Percentiles rank a stretch among this genome's conserved stretches.
These are phyloP conservation scores for Populus davidiana DNA, from an alignment of 345 rosid species.

Conservation along the genomic window DNA sequence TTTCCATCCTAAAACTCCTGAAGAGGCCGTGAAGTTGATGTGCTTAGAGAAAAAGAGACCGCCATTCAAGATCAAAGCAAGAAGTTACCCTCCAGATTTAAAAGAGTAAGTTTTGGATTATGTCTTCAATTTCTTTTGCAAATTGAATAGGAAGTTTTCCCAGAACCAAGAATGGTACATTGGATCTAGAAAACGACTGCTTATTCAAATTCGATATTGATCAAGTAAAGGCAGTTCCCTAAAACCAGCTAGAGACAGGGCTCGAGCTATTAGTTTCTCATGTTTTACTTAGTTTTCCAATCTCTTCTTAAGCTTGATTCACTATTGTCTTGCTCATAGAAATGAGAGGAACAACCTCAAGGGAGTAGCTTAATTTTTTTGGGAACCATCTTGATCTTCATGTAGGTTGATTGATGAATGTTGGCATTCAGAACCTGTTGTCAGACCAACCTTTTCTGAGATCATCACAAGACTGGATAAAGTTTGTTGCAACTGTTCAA, in stretches of 20 bases:
- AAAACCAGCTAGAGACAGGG: no score
- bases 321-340: no score
- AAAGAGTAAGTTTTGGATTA: slow-evolving; percentile 61
- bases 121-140: neutral
- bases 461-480: slow-evolving; percentile 74
- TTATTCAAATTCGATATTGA: no score
- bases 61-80: slow-evolving; percentile 55
- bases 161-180: neutral
- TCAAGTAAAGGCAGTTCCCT: no score
- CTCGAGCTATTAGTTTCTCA: no score
- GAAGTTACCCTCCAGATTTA: slow-evolving; percentile 70
- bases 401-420: slow-evolving; percentile 89
- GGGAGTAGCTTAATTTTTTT: no score
- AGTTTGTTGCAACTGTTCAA: slow-evolving; percentile 65
- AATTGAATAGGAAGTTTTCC: neutral
- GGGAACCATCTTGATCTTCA: neutral
- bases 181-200: neutral
- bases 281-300: no score
- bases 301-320: no score
- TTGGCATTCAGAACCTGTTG: slow-evolving; percentile 58
- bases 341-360: no score
- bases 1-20: slow-evolving; percentile 65
- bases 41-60: slow-evolving; percentile 74
- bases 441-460: slow-evolving; percentile 76
- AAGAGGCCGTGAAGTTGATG: slow-evolving; percentile 61